Evolutionary conservation across 2,329 filamentous ascomycete species (phyloP).

Genomic region (Calonectria hongkongensis): DNA sequence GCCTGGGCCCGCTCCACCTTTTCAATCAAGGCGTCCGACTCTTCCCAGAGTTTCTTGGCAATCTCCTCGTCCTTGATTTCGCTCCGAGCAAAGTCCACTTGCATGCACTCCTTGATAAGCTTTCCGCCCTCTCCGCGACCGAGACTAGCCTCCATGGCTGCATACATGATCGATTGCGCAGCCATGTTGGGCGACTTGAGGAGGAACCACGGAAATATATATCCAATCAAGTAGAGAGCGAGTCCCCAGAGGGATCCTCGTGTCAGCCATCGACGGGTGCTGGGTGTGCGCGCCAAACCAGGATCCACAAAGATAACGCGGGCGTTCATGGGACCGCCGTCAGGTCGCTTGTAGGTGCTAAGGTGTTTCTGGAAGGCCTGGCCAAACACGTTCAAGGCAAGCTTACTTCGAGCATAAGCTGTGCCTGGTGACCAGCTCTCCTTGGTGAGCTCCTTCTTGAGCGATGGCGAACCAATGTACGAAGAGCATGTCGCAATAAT

Average conservation of each 20-base stretch:
- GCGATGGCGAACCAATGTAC: constrained; percentile 86
- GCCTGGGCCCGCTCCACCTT: constrained; percentile 83
- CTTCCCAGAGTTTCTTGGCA: constrained; percentile 92
- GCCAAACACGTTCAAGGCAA: constrained; percentile 93
- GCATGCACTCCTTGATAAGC: constrained; percentile 91
- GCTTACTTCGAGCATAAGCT: constrained; percentile 79
- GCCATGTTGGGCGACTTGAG: constrained; percentile 90
- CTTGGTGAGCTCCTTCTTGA: constrained; percentile 71
- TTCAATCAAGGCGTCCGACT: constrained; percentile 89
- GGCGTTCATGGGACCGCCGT: constrained; percentile 87
- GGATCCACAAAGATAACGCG: constrained; percentile 92
- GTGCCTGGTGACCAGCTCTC: constrained; percentile 73
- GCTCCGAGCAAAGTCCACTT: constrained; percentile 80
- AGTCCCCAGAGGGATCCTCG: constrained; percentile 89
- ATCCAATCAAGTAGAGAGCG: constrained; percentile 83
- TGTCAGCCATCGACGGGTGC: constrained; percentile 90
- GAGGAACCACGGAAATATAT: constrained; percentile 89
- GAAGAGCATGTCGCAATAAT: constrained; percentile 91
- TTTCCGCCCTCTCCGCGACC: constrained; percentile 79
- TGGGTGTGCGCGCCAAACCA: constrained; percentile 88
- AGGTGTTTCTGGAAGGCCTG: constrained; percentile 95
- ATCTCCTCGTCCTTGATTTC: constrained; percentile 87
- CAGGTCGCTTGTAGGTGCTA: constrained; percentile 87
- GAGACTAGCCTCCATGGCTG: constrained; percentile 87
- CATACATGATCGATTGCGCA: constrained; percentile 90